These are phyloP conservation scores for Russula brevipes DNA, from an alignment of 768 basidiomycete species.

Conservation along the genomic window DNA sequence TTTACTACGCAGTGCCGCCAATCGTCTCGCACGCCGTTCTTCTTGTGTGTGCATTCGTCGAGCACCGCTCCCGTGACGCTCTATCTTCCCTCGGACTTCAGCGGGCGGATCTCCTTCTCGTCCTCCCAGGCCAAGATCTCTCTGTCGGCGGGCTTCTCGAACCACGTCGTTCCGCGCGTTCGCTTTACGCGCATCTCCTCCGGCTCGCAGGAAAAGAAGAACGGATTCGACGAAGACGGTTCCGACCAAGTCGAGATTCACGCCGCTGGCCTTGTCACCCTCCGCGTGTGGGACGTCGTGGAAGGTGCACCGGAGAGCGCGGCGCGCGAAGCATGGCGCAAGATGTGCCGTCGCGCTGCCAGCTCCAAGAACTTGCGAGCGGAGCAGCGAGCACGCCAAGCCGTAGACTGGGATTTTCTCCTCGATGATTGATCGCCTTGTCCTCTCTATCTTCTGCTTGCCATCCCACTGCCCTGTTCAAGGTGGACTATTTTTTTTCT, in stretches of 20 bases:
- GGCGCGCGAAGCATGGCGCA: slow-evolving; percentile 50
- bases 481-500: background rate
- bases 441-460: background rate
- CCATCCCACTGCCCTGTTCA: background rate
- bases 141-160: slow-evolving; percentile 70
- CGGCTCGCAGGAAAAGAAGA: slow-evolving; percentile 25
- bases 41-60: slow-evolving; percentile 56
- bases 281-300: slow-evolving; percentile 77
- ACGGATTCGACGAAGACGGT: slow-evolving; percentile 28
- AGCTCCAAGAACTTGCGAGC: slow-evolving; percentile 43
- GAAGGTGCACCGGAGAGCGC: slow-evolving; percentile 57
- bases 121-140: slow-evolving; percentile 39
- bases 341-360: slow-evolving; percentile 51
- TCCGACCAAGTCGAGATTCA: slow-evolving; percentile 56
- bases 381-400: slow-evolving; percentile 36
- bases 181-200: slow-evolving; percentile 29
- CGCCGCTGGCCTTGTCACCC: slow-evolving; percentile 56
- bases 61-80: slow-evolving; percentile 59
- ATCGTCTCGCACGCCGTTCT: slow-evolving; percentile 31
- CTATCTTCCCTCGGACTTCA: slow-evolving; percentile 78
- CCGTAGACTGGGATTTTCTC: slow-evolving; percentile 76
- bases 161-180: slow-evolving; percentile 46
- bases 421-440: slow-evolving; percentile 50
- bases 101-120: slow-evolving; percentile 55
- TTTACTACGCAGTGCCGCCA: slow-evolving; percentile 27